Base-by-base conservation (phyloP, 202 grass and related monocot genomes). In the Eragrostis tef region DNA sequence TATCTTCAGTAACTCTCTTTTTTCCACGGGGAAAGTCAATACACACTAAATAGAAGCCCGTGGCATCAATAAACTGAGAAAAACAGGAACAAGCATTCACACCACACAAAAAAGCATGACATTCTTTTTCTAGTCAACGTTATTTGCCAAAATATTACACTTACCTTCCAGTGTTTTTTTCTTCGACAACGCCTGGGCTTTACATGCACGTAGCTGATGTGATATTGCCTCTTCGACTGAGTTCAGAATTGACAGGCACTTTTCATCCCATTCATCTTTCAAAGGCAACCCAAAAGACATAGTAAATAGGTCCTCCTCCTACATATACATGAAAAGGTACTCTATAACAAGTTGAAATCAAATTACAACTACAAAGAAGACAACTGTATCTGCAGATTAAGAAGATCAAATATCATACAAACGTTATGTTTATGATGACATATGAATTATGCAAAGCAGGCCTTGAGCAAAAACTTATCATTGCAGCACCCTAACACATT, bases 221-320 rank as follows among this genome's bases (percentile, higher is more conserved):
- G 92, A 91, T 81, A 95, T 84, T 84, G 87, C 95, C 85, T 98
- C 92, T 86, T 95, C 96, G 62, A 98, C 83, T 58, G 96, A 93
- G 70, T 98, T 90, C 69, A 95, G 82, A 88, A 90, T 84, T 19
- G 96, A 92, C 36, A 94, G 82, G 51, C 92, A 94, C 51, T 86
- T 98, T 64, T 98, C 92, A 77, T 95, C 90, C 71, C 79, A 85
- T 79, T 93, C 92, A 70, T 88, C 85, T 91, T 89, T 98, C 85
- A 98, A 93, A 83, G 92, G 90, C 41, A 98, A 78, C 21, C 92
- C 96, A 90, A 93, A 95, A 80, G 96, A 86, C 96, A 98, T 89
- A 53, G 88, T 91, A 73, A 95, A 98, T 70, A 98, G 80, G 74
- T 98, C 92, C 34, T 95, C 92, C 80, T 98, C 96, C 96, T 98